phyloP scores from a whole-genome alignment of 257 asterid genomes.

The Penstemon barbatus region DNA sequence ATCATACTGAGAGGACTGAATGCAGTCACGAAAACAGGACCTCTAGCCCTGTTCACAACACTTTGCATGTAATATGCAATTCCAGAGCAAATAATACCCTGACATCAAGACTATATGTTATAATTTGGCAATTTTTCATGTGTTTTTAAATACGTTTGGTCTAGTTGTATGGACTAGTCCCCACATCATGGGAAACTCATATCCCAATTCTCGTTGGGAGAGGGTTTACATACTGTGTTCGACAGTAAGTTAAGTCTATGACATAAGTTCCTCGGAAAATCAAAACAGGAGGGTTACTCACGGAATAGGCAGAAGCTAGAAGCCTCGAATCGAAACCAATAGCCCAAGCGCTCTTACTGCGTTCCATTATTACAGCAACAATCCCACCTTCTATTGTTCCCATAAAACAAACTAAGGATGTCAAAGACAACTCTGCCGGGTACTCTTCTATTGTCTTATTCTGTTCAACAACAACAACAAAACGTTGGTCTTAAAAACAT shows the following conservation, averaged over 20 bases:
- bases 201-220: too few species aligned
- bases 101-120: not conserved
- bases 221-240: too few species aligned
- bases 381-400: slow-evolving; percentile 78
- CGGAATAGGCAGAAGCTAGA: slow-evolving; percentile 81
- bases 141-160: too few species aligned
- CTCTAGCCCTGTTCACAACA: slow-evolving; percentile 59
- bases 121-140: not conserved
- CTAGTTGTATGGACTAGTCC: too few species aligned
- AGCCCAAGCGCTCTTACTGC: slow-evolving; percentile 62
- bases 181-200: too few species aligned
- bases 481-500: not conserved
- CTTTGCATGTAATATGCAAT: slow-evolving; percentile 83
- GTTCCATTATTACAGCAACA: slow-evolving; percentile 70
- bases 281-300: slow-evolving; percentile 30
- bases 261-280: not conserved
- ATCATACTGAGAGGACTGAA: slow-evolving; percentile 79
- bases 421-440: slow-evolving; percentile 76
- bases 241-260: not conserved
- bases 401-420: slow-evolving; percentile 58
- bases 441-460: slow-evolving; percentile 71
- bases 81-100: slow-evolving; percentile 89
- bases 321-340: slow-evolving; percentile 82
- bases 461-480: slow-evolving; percentile 29
- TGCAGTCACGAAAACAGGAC: slow-evolving; percentile 87